phyloP scores from a whole-genome alignment of 1,139 yeast genomes.

The Blastobotrys persicus region DNA sequence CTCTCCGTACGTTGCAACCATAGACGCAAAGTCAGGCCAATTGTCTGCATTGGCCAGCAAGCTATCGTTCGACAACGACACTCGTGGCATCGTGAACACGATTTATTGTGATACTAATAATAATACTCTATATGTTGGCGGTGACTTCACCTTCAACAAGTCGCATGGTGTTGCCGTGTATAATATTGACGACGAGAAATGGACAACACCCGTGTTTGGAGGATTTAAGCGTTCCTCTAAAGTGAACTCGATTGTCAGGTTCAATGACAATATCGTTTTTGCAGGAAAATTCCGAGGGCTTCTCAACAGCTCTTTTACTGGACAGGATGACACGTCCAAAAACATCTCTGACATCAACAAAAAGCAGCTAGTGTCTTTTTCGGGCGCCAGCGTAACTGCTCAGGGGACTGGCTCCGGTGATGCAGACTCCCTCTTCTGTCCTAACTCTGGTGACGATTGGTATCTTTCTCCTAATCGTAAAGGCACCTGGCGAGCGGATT shows the following conservation, averaged over 20 bases:
- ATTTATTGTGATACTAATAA: slow-evolving; percentile 49
- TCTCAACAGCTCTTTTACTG: slow-evolving; percentile 45
- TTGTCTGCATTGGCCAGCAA: slow-evolving; percentile 42
- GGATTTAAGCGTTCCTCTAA: slow-evolving; percentile 68
- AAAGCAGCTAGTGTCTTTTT: slow-evolving; percentile 67
- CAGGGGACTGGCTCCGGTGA: slow-evolving; percentile 46
- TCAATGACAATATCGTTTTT: slow-evolving; percentile 58
- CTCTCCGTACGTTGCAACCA: slow-evolving; percentile 53
- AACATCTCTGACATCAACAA: slow-evolving; percentile 42
- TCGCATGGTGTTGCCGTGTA: slow-evolving; percentile 68
- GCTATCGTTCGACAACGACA: slow-evolving; percentile 28
- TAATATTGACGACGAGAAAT: slow-evolving; percentile 46
- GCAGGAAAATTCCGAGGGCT: slow-evolving; percentile 73
- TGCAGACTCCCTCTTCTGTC: slow-evolving; percentile 58
- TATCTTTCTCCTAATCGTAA: slow-evolving; percentile 48
- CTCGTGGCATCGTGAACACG: slow-evolving; percentile 53
- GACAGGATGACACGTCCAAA: slow-evolving; percentile 18
- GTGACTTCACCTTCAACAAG: slow-evolving; percentile 57
- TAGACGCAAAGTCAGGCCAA: slow-evolving; percentile 48
- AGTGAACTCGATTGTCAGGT: slow-evolving; percentile 63
- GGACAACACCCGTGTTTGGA: slow-evolving; percentile 60
- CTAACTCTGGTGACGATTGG: slow-evolving; percentile 55
- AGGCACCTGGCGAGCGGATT: slow-evolving; percentile 66
- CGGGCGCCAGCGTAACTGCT: slow-evolving; percentile 56
- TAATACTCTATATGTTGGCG: slow-evolving; percentile 72